Conservation (phyloP, 2,329 filamentous ascomycete genomes). For the Fusarium bulbicola region DNA sequence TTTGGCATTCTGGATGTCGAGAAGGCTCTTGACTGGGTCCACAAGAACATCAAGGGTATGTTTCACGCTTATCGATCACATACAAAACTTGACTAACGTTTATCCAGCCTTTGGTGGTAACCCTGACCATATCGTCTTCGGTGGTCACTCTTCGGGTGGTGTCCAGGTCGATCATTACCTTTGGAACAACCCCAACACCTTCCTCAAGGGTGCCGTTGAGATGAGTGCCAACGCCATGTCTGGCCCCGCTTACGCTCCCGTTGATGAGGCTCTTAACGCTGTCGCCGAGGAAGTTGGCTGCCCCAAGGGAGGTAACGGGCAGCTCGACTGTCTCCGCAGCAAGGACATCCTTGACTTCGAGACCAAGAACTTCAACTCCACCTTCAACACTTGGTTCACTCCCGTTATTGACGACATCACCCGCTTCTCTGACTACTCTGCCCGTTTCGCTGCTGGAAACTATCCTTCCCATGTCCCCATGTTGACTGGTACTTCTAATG, state of each 20-base stretch:
- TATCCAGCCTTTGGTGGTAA: constrained; percentile 53
- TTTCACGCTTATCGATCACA: background rate
- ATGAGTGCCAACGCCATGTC: constrained; percentile 55
- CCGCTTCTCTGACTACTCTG: constrained; percentile 46
- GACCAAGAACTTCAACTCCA: constrained; percentile 40
- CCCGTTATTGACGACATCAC: constrained; percentile 49
- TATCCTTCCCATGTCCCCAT: constrained; percentile 49
- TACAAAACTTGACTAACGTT: background rate
- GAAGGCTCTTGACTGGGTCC: constrained; percentile 41
- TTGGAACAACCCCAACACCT: constrained; percentile 51
- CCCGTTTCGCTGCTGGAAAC: constrained; percentile 22
- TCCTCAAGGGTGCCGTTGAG: constrained; percentile 50
- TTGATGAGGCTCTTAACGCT: constrained; percentile 48
- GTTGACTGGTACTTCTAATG: constrained; percentile 48
- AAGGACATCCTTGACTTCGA: constrained; percentile 38
- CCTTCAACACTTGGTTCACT: constrained; percentile 54
- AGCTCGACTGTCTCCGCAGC: constrained; percentile 51
- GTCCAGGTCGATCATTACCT: constrained; percentile 54
- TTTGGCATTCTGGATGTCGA: constrained; percentile 41
- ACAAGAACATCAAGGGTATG: constrained; percentile 36
- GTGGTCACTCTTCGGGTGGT: constrained; percentile 51
- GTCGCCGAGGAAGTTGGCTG: constrained; percentile 51
- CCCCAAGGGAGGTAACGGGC: constrained; percentile 39
- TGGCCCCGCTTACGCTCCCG: constrained; percentile 50
- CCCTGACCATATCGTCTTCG: constrained; percentile 56